Conservation (phyloP, 106 monocot species). For the Allium sativum region DNA sequence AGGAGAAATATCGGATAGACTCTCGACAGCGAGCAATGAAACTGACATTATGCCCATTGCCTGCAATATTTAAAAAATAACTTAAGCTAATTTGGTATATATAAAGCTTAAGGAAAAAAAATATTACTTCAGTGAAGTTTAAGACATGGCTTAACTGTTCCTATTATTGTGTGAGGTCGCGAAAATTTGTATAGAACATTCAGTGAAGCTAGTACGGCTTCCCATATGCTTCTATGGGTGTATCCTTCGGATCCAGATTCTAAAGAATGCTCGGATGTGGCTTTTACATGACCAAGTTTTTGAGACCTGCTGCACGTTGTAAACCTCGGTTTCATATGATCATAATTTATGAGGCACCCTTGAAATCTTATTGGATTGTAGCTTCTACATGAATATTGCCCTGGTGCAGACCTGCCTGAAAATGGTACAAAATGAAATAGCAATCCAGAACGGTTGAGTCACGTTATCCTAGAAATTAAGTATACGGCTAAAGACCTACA, state of each 20-base stretch:
- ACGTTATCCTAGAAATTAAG: no score
- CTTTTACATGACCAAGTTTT: slow-evolving; percentile 16
- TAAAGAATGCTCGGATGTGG: slow-evolving; percentile 37
- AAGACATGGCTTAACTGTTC: slow-evolving; percentile 66
- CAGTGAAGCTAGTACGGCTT: slow-evolving; percentile 27
- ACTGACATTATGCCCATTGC: slow-evolving; percentile 83
- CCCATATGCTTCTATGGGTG: slow-evolving; percentile 16
- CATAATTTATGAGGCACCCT: slow-evolving; percentile 4
- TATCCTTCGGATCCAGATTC: slow-evolving; percentile 48
- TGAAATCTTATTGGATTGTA: not conserved
- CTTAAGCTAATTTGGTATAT: not conserved
- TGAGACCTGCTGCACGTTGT: not conserved
- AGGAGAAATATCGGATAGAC: slow-evolving; percentile 65
- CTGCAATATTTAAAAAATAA: slow-evolving; percentile 23
- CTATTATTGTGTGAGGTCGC: slow-evolving; percentile 92
- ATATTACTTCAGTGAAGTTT: not conserved
- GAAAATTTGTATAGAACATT: slow-evolving; percentile 75
- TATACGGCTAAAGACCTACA: no score
- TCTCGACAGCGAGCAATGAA: slow-evolving; percentile 80
- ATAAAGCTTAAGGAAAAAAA: not conserved
- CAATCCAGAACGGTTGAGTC: not conserved
- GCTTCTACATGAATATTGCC: slow-evolving; percentile 12
- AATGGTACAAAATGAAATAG: slow-evolving; percentile 1
- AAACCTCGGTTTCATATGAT: slow-evolving; percentile 7
- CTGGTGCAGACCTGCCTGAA: slow-evolving; percentile 18